Evolutionary conservation across 176 grass and related monocot species (phyloP).

Genomic region (Areca catechu): DNA sequence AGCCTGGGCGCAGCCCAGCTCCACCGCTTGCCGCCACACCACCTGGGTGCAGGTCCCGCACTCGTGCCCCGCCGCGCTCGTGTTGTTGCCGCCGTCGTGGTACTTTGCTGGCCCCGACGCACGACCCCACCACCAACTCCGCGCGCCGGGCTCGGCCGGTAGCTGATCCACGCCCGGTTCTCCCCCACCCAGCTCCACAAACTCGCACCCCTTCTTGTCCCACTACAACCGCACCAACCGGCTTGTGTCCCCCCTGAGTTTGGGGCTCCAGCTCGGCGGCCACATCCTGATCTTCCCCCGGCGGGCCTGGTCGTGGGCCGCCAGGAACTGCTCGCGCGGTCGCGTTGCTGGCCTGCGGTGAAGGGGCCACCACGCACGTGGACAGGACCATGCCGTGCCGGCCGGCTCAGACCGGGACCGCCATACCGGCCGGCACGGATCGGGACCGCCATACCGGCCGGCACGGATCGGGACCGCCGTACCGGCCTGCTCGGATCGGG

Average conservation of each 20-base stretch:
- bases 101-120: constrained; percentile 44
- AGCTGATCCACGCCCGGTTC: constrained; percentile 74
- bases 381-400: too few species aligned
- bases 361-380: neutral
- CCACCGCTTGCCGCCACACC: constrained; percentile 48
- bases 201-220: constrained; percentile 30
- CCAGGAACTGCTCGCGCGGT: constrained; percentile 43
- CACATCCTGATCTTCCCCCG: constrained; percentile 36
- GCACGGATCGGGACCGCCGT: too few species aligned
- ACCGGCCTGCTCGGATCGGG: too few species aligned
- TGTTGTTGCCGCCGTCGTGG: constrained; percentile 57
- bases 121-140: constrained; percentile 61
- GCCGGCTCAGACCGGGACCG: too few species aligned
- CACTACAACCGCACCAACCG: constrained; percentile 21
- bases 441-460: too few species aligned
- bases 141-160: constrained; percentile 25
- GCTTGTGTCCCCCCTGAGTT: constrained; percentile 18
- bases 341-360: constrained; percentile 3
- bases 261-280: constrained; percentile 42
- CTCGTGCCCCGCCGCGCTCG: constrained; percentile 37
- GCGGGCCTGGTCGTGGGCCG: constrained; percentile 61
- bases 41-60: constrained; percentile 97
- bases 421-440: too few species aligned
- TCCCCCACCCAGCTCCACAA: constrained; percentile 42
- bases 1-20: constrained; percentile 65